These are phyloP conservation scores for Mycena vitilis DNA, from an alignment of 768 basidiomycete species.

Conservation along the genomic window DNA sequence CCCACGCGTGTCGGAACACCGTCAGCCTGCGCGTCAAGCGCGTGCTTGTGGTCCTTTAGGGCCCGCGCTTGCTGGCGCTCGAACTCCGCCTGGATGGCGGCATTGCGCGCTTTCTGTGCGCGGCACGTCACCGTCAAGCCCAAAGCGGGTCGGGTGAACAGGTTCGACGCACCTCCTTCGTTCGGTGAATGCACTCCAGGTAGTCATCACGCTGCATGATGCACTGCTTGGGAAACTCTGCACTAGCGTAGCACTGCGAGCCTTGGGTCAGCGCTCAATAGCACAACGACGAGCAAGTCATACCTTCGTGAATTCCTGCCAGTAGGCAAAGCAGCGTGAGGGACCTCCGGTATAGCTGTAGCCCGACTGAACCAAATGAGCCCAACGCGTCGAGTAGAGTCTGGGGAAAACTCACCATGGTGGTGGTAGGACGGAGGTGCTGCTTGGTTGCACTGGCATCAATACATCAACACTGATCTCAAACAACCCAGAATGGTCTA, in stretches of 20 bases:
- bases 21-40: conserved; percentile 29
- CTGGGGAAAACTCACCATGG: conserved; percentile 4
- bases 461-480: not conserved
- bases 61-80: conserved; percentile 14
- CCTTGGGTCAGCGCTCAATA: conserved; percentile 1
- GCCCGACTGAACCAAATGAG: conserved; percentile 25
- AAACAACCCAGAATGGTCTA: too few species aligned
- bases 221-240: conserved; percentile 13
- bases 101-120: conserved; percentile 29
- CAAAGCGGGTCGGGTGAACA: too few species aligned
- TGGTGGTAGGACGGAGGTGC: not conserved
- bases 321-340: conserved; percentile 34
- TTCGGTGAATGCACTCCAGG: conserved; percentile 31
- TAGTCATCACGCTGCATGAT: conserved; percentile 29
- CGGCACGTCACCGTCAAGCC: not conserved
- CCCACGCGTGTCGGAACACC: conserved; percentile 31
- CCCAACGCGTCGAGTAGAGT: not conserved
- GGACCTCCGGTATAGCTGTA: conserved; percentile 34
- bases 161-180: conserved; percentile 30
- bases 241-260: conserved; percentile 33
- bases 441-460: not conserved
- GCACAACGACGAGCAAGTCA: not conserved
- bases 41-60: conserved; percentile 29
- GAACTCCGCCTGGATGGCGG: conserved; percentile 22
- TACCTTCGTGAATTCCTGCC: conserved; percentile 35